Percentiles rank a stretch among this genome's conserved stretches.
phyloP scores from a whole-genome alignment of 1,284 basidiomycete species.

The Xerocomus amazonicus region DNA sequence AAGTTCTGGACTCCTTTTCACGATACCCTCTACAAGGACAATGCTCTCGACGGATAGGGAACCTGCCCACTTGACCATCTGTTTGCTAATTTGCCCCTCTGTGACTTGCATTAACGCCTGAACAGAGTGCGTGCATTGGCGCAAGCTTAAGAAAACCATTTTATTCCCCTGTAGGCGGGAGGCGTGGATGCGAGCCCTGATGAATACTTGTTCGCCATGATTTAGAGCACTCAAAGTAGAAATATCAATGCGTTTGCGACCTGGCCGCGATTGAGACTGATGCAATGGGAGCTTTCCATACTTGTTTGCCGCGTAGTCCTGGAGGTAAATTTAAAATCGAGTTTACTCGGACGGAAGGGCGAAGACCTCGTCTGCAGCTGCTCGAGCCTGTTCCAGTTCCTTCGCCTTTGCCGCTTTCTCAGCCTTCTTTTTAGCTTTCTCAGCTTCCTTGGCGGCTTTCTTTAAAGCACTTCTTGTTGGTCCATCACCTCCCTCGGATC shows the following conservation, averaged over 20 bases:
- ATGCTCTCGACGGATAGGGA: conserved; percentile 85
- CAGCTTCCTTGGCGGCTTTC: conserved; percentile 88
- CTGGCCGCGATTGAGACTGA: conserved; percentile 77
- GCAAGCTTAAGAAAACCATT: conserved; percentile 92
- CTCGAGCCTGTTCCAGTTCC: conserved; percentile 68
- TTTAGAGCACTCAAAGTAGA: conserved; percentile 61
- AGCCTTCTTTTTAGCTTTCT: conserved; percentile 89
- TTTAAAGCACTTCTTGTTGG: conserved; percentile 91
- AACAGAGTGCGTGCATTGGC: conserved; percentile 86
- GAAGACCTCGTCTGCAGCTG: conserved; percentile 64
- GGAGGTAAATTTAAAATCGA: conserved; percentile 8
- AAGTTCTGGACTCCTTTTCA: conserved; percentile 80
- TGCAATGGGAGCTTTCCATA: conserved; percentile 92
- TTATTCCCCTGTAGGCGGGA: conserved; percentile 89
- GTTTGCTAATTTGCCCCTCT: conserved; percentile 86
- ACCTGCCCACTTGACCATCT: conserved; percentile 95
- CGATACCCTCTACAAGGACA: conserved; percentile 82
- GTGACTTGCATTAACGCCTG: conserved; percentile 83
- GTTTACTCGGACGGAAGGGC: conserved; percentile 2
- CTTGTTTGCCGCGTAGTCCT: conserved; percentile 84
- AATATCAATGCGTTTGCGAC: conserved; percentile 57
- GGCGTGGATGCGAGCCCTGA: conserved; percentile 91
- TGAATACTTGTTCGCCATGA: conserved; percentile 76
- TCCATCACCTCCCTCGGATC: conserved; percentile 37
- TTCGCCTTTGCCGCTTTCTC: conserved; percentile 74